Percentiles rank a stretch among this genome's conserved stretches.
Evolutionary conservation across 2,329 filamentous ascomycete genomes (phyloP).

Genomic region (Decorospora gaudefroyi): DNA sequence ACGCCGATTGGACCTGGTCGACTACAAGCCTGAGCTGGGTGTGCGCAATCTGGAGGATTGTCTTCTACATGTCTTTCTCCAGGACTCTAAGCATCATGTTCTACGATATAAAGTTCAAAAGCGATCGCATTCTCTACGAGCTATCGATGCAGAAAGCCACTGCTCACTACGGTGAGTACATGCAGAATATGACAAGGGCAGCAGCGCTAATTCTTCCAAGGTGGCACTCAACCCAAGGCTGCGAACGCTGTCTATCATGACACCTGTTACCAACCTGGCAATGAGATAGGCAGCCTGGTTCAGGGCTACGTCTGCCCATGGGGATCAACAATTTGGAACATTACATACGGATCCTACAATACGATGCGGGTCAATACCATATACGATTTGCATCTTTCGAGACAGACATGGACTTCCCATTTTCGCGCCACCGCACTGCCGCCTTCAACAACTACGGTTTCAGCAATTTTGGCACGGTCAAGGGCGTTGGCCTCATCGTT

Average conservation of each 20-base stretch:
- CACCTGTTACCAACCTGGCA: slow-evolving; percentile 55
- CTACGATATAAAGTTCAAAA: slow-evolving; percentile 60
- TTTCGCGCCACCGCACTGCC: slow-evolving; percentile 41
- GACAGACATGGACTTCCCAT: slow-evolving; percentile 34
- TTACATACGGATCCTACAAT: slow-evolving; percentile 52
- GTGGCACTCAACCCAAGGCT: slow-evolving; percentile 6
- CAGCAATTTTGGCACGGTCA: slow-evolving; percentile 32
- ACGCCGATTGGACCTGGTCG: slow-evolving; percentile 53
- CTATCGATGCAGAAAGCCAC: slow-evolving; percentile 61
- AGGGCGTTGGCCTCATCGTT: slow-evolving; percentile 42
- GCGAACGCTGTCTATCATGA: slow-evolving; percentile 47
- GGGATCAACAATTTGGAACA: slow-evolving; percentile 57
- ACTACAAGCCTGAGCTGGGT: slow-evolving; percentile 46
- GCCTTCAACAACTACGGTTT: slow-evolving; percentile 31
- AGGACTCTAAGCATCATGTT: slow-evolving; percentile 57
- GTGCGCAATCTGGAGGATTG: slow-evolving; percentile 58
- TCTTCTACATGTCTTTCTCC: slow-evolving; percentile 58
- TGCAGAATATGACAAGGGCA: background rate
- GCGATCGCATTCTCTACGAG: slow-evolving; percentile 61
- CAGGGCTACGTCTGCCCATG: slow-evolving; percentile 56
- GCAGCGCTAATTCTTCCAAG: slow-evolving; percentile 2
- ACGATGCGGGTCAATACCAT: slow-evolving; percentile 54
- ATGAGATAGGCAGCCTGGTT: slow-evolving; percentile 51
- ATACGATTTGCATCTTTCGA: slow-evolving; percentile 48
- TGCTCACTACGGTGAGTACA: slow-evolving; percentile 54